These are phyloP conservation scores for Xylaria sp. DNA, from an alignment of 2,329 filamentous ascomycete genomes.

Conservation along the genomic window DNA sequence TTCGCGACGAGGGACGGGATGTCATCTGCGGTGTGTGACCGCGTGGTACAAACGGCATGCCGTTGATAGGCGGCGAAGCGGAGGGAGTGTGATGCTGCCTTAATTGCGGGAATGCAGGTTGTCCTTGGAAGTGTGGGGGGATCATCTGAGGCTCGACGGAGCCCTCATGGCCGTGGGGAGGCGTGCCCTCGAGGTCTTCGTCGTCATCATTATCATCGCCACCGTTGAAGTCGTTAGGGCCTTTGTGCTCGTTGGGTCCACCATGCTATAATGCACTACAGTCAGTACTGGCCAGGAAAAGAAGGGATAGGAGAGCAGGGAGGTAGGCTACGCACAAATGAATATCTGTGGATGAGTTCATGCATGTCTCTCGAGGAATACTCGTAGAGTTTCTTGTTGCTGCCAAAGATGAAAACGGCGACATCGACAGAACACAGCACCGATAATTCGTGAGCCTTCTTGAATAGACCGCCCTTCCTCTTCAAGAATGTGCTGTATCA, in stretches of 20 bases:
- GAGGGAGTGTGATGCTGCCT: slow-evolving; percentile 85
- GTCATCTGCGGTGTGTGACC: slow-evolving; percentile 79
- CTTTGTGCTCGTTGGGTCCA: slow-evolving; percentile 94
- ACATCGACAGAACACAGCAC: slow-evolving; percentile 98
- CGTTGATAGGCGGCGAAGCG: slow-evolving; percentile 89
- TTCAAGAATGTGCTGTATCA: slow-evolving; percentile 87
- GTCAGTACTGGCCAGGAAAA: slow-evolving; percentile 30
- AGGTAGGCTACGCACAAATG: slow-evolving; percentile 75
- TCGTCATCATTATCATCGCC: slow-evolving; percentile 88
- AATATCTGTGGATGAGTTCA: slow-evolving; percentile 86
- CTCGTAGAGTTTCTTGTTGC: slow-evolving; percentile 99
- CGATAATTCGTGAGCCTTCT: slow-evolving; percentile 98
- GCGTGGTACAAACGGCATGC: slow-evolving; percentile 74
- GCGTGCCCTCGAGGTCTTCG: slow-evolving; percentile 78
- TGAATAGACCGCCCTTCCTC: slow-evolving; percentile 98
- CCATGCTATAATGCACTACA: slow-evolving; percentile 73
- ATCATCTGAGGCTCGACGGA: slow-evolving; percentile 68
- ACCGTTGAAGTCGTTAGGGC: slow-evolving; percentile 89
- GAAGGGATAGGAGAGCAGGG: background rate
- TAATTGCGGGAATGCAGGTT: slow-evolving; percentile 80
- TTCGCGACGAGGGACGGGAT: slow-evolving; percentile 82
- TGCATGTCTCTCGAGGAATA: slow-evolving; percentile 95
- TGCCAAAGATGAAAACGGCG: slow-evolving; percentile 97
- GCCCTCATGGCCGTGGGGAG: slow-evolving; percentile 71
- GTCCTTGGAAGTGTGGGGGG: slow-evolving; percentile 75